A percentile compares a stretch with the other conserved stretches of the same genome.
Evolutionary conservation across 208 protist genomes (phyloP).

Genomic region (Leishmania braziliensis): DNA sequence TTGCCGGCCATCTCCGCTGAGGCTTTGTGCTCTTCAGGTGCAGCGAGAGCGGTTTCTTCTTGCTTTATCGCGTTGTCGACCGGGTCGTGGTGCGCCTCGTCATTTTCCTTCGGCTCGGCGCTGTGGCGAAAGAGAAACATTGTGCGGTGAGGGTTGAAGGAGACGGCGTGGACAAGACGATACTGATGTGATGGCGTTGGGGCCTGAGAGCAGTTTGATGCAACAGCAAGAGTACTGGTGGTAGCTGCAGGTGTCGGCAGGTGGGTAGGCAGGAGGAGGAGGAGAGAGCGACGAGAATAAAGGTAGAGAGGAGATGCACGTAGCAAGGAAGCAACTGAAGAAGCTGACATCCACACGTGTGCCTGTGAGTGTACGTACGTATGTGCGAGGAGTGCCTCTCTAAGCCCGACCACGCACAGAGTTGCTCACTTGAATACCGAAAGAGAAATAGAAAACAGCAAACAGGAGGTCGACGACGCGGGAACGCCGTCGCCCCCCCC

Average conservation of each 20-base stretch:
- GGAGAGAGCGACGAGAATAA: not conserved
- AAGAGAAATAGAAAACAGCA: not conserved
- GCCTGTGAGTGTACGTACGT: not conserved
- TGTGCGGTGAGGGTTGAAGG: no score
- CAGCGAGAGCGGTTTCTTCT: not conserved
- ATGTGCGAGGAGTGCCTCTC: not conserved
- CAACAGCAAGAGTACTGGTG: not conserved
- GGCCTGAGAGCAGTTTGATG: not conserved
- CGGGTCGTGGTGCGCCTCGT: slow-evolving; percentile 9
- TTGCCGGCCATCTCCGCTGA: not conserved
- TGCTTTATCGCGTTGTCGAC: slow-evolving; percentile 6
- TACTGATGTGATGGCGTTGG: not conserved
- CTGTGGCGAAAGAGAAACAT: slow-evolving; percentile 27
- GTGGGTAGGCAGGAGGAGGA: not conserved
- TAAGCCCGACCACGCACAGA: not conserved
- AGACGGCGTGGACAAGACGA: not conserved
- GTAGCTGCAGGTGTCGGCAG: not conserved
- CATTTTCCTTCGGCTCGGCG: slow-evolving; percentile 6
- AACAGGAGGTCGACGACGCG: not conserved
- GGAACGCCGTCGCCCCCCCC: not conserved
- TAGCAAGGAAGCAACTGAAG: not conserved
- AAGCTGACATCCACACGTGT: not conserved
- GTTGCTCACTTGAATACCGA: not conserved
- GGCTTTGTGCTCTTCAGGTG: not conserved
- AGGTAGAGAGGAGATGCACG: not conserved